phyloP scores from a whole-genome alignment of 1,284 basidiomycete genomes.

The Microbotryum intermedium region DNA sequence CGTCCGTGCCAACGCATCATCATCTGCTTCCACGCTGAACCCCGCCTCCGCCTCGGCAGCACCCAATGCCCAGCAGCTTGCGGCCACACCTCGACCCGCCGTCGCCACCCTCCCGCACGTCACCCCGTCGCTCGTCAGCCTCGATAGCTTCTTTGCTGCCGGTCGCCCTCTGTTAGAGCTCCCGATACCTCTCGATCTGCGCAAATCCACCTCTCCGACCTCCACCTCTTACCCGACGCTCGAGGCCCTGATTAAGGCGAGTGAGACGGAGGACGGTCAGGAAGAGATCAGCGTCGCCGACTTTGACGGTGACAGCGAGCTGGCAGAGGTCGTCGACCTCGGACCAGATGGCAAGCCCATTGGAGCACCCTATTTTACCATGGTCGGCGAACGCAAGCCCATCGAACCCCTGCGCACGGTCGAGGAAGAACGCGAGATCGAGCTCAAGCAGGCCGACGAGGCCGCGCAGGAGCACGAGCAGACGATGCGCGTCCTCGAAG shows the following conservation, averaged over 20 bases:
- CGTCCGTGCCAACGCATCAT: no score
- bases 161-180: slow-evolving; percentile 29
- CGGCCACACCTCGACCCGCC: no score
- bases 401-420: slow-evolving; percentile 1
- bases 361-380: slow-evolving; percentile 16
- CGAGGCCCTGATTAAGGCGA: neutral
- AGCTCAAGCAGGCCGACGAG: slow-evolving; percentile 17
- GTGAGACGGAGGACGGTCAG: neutral
- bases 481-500: slow-evolving; percentile 16
- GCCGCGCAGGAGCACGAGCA: slow-evolving; percentile 12
- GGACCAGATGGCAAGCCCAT: slow-evolving; percentile 17
- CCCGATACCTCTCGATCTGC: slow-evolving; percentile 17
- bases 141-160: slow-evolving; percentile 25
- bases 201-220: slow-evolving; percentile 3
- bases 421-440: slow-evolving; percentile 20
- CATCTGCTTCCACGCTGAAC: no score
- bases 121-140: slow-evolving; percentile 15
- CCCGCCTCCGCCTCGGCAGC: no score
- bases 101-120: slow-evolving; percentile 15
- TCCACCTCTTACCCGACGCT: neutral
- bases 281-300: neutral
- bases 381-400: slow-evolving; percentile 3
- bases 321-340: slow-evolving; percentile 23
- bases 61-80: no score
- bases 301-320: slow-evolving; percentile 1